These are phyloP conservation scores for Phytophthora pinifolia DNA, from an alignment of 352 stramenopile genomes.

Conservation along the genomic window DNA sequence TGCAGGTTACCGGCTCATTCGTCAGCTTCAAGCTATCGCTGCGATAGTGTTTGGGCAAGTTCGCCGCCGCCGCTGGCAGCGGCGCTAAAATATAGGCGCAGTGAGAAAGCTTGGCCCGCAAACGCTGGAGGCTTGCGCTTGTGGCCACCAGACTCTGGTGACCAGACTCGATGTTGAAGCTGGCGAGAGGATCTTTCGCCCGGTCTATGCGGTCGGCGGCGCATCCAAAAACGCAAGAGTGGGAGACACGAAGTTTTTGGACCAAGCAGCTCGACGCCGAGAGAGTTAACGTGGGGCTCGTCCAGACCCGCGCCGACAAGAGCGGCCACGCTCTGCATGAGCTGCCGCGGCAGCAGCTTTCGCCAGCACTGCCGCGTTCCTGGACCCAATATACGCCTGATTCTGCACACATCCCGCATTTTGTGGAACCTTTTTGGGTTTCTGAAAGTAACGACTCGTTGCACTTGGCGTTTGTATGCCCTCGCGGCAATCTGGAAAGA, in stretches of 20 bases:
- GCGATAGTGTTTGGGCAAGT: no score
- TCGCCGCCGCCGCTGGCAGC: no score
- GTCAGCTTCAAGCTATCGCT: no score
- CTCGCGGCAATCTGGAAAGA: constrained; percentile 20
- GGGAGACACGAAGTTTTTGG: constrained; percentile 3
- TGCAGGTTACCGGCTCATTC: no score
- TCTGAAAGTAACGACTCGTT: constrained; percentile 5
- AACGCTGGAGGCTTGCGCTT: no score
- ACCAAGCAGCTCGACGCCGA: constrained; percentile 4
- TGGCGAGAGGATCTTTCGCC: constrained; percentile 10
- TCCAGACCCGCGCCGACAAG: neutral
- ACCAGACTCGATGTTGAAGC: constrained; percentile 15
- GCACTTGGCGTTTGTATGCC: constrained; percentile 8
- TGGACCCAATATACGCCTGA: neutral
- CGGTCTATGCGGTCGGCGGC: constrained; percentile 4
- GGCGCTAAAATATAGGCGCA: no score
- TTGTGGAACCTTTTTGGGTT: constrained; percentile 11
- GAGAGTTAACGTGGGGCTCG: neutral
- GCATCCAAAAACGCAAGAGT: constrained; percentile 12
- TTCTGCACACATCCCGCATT: constrained; percentile 3
- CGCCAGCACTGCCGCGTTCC: no score
- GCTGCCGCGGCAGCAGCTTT: neutral
- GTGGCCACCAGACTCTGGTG: no score
- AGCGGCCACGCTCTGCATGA: constrained; percentile 13
- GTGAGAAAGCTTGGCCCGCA: no score